These are phyloP conservation scores for Xerocomellus amylosporus DNA, from an alignment of 768 basidiomycete genomes.

Conservation along the genomic window DNA sequence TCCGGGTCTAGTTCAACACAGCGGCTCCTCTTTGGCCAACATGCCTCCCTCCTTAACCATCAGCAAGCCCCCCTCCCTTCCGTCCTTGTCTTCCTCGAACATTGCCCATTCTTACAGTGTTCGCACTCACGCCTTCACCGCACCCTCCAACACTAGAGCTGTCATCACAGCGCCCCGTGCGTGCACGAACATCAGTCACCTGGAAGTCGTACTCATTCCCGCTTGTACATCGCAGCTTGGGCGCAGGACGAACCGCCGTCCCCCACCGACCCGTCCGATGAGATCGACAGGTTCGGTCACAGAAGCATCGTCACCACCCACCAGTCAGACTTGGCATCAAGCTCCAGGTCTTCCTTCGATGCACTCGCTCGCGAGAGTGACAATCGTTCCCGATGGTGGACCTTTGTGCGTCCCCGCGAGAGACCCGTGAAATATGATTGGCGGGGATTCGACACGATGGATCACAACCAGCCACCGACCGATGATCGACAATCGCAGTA, in stretches of 20 bases:
- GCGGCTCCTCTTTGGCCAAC: neutral
- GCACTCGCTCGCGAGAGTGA: conserved; percentile 31
- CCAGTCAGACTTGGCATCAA: conserved; percentile 52
- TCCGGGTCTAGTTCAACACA: too few species aligned
- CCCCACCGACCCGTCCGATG: conserved; percentile 48
- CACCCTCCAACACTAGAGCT: conserved; percentile 45
- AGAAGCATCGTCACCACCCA: conserved; percentile 38
- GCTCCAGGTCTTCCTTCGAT: conserved; percentile 42
- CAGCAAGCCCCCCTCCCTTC: conserved; percentile 18
- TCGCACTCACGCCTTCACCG: conserved; percentile 23
- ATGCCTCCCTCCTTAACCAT: conserved; percentile 20
- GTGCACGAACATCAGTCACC: conserved; percentile 21
- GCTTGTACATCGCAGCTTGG: conserved; percentile 61
- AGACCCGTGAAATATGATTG: conserved; percentile 12
- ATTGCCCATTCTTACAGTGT: conserved; percentile 29
- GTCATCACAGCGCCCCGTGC: conserved; percentile 72
- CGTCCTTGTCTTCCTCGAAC: conserved; percentile 27
- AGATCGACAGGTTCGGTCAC: conserved; percentile 28
- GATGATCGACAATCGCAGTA: conserved; percentile 20
- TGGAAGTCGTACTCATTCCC: conserved; percentile 4
- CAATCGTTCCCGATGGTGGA: conserved; percentile 64
- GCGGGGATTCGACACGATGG: neutral
- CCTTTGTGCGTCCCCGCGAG: conserved; percentile 62
- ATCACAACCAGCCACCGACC: neutral
- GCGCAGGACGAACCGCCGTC: conserved; percentile 82